These are phyloP conservation scores for Platismatia glauca DNA, from an alignment of 495 filamentous ascomycete species.

Conservation along the genomic window DNA sequence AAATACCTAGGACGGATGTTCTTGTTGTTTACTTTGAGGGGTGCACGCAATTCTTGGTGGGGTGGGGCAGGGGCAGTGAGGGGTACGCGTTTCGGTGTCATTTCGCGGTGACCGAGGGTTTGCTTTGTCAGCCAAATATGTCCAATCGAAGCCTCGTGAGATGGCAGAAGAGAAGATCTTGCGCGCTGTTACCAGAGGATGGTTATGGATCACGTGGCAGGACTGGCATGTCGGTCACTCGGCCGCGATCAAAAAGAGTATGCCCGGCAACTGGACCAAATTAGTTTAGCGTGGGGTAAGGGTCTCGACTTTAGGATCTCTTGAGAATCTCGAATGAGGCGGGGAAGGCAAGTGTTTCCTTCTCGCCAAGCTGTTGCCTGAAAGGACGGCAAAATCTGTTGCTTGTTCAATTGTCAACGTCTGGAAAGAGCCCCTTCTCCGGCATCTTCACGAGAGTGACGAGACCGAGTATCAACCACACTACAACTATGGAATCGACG, in stretches of 20 bases:
- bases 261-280: background rate
- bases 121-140: background rate
- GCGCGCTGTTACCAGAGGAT: no score
- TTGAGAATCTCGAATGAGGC: no score
- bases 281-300: background rate
- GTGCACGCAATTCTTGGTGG: background rate
- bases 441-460: no score
- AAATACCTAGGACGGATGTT: background rate
- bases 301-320: no score
- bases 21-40: background rate
- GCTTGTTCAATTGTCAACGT: no score
- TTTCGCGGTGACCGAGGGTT: background rate
- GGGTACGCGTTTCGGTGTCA: background rate
- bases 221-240: background rate
- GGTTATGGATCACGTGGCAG: background rate
- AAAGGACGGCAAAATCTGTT: no score
- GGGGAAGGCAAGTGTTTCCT: no score
- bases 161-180: no score
- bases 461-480: no score
- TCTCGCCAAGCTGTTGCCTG: no score
- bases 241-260: background rate
- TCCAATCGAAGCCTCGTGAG: background rate
- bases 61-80: background rate
- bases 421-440: no score
- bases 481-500: no score